These are phyloP conservation scores for Baeospora myosura DNA, from an alignment of 1,284 basidiomycete species.

Conservation along the genomic window DNA sequence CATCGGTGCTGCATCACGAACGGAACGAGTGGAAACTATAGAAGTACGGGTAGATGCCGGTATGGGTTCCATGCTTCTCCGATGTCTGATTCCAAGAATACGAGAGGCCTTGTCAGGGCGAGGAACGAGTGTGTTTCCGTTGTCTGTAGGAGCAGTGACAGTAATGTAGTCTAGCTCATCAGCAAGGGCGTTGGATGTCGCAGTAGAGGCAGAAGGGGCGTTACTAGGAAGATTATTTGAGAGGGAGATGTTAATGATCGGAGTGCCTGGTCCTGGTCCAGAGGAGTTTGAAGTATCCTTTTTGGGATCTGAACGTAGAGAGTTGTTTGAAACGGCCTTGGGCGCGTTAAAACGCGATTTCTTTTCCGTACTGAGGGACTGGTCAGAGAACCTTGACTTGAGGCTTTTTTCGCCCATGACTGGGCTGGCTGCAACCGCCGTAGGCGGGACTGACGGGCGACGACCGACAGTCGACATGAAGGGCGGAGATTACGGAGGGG, in stretches of 20 bases:
- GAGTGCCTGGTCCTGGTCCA: constrained; percentile 1
- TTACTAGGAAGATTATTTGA: too few species aligned
- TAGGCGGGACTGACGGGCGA: not conserved
- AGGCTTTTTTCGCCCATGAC: too few species aligned
- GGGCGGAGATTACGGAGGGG: too few species aligned
- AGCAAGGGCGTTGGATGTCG: too few species aligned
- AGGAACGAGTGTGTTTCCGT: not conserved
- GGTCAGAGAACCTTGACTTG: too few species aligned
- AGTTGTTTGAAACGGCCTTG: too few species aligned
- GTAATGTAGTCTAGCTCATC: constrained; percentile 72
- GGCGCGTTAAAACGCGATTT: too few species aligned
- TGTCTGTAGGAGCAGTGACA: constrained; percentile 26
- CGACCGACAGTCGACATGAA: too few species aligned
- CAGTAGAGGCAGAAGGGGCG: constrained; percentile 22
- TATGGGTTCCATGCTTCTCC: constrained; percentile 73
- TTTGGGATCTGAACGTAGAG: not conserved
- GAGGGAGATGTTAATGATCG: constrained; percentile 11
- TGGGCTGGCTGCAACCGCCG: not conserved
- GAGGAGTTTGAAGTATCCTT: not conserved
- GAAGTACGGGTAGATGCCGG: constrained; percentile 67
- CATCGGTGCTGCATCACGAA: constrained; percentile 44
- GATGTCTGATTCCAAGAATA: constrained; percentile 65
- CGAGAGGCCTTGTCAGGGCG: constrained; percentile 59
- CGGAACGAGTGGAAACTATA: constrained; percentile 69
- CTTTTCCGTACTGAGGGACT: too few species aligned